Conservation (phyloP, 371 early-diverging fungal genomes). For the Mucor ambiguus region DNA sequence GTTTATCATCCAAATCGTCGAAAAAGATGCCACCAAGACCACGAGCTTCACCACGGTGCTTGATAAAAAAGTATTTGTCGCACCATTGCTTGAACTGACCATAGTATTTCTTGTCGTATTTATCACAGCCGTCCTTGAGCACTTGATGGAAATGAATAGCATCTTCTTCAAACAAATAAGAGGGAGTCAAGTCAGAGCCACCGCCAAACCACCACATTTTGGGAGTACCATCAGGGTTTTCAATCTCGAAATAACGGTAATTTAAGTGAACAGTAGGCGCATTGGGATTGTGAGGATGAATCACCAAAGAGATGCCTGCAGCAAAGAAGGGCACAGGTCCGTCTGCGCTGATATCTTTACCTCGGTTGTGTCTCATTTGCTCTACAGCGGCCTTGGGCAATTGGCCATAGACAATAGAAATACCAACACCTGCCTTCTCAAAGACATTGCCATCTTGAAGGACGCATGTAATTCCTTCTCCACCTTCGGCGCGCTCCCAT, state of each 20-base stretch:
- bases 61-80: slow-evolving; percentile 78
- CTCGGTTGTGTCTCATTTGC: slow-evolving; percentile 76
- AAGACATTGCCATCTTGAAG: slow-evolving; percentile 88
- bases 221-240: slow-evolving; percentile 55
- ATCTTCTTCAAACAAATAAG: slow-evolving; percentile 78
- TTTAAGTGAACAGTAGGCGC: slow-evolving; percentile 95
- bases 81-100: slow-evolving; percentile 81
- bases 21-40: slow-evolving; percentile 92
- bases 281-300: slow-evolving; percentile 93
- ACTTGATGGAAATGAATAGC: slow-evolving; percentile 79
- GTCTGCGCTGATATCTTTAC: slow-evolving; percentile 46
- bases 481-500: slow-evolving; percentile 85
- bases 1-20: slow-evolving; percentile 75
- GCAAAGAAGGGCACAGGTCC: slow-evolving; percentile 76
- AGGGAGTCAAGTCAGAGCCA: slow-evolving; percentile 81
- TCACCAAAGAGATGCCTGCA: slow-evolving; percentile 88
- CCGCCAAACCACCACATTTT: slow-evolving; percentile 86
- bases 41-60: slow-evolving; percentile 77
- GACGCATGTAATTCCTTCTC: slow-evolving; percentile 90
- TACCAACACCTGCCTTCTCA: slow-evolving; percentile 94
- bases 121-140: slow-evolving; percentile 78
- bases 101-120: slow-evolving; percentile 69
- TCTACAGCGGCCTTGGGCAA: slow-evolving; percentile 71
- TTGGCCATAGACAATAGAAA: slow-evolving; percentile 78
- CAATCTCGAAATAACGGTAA: slow-evolving; percentile 95